Evolutionary conservation across 805 yeast species (phyloP), one percentile per base, ranked within the genome.

Genomic region (Candida loeiensis): DNA sequence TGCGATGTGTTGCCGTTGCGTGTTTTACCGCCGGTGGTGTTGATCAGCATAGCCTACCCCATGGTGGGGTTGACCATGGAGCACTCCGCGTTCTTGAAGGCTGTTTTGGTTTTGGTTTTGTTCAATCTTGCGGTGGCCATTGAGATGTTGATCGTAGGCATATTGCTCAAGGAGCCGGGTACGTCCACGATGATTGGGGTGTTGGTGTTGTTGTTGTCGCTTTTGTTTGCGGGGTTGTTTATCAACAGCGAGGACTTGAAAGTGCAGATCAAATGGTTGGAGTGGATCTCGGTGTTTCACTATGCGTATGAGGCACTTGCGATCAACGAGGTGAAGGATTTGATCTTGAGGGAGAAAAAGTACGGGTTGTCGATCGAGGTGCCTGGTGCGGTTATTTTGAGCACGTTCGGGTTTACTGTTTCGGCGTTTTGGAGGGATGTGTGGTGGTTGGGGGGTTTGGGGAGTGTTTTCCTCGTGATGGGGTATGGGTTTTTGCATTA

Each of bases 351-450:
- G 47, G 99, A 93, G 58, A 82, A 79, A 57, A 93, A 93, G 63
- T 91, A 83, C 55, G 99, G 99, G 0, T 73, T 93, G 31, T 85
- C 90, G 33, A 91, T 93, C 51, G 96, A 89, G 61, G 95, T 93
- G 12, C 99, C 99, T 0, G 99, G 99, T 8, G 98, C 99, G 2
- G 95, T 95, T 1, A 93, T 93, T 41, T 72, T 93, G 50, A 85
- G 95, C 50, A 88, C 98, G 0, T 93, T 93, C 68, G 99, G 99
- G 0, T 93, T 93, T 60, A 77, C 86, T 48, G 91, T 87, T 11
- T 78, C 80, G 17, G 93, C 90, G 2, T 75, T 85, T 39, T 62
- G 77, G 61, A 68, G 69, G 25, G 98, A 93, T 58, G 71, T 82
- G 20, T 57, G 71, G 24, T 77, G 77, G 44, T 69, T 93, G 37